Conservation (phyloP, 768 basidiomycete genomes). For the Glaciozyma antarctica region DNA sequence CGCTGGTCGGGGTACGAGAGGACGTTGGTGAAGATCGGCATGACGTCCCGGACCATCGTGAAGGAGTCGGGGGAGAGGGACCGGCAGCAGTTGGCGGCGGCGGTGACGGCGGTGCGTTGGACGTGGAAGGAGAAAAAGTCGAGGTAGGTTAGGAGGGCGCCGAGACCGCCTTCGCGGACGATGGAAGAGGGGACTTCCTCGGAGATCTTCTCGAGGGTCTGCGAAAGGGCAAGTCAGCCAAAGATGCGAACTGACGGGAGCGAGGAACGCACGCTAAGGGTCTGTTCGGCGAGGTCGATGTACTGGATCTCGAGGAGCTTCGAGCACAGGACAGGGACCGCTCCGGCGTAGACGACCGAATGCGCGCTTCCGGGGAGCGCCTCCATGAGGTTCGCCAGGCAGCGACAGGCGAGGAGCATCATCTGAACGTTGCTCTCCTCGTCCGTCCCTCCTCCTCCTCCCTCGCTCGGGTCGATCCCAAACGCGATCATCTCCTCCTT, state of each 20-base stretch:
- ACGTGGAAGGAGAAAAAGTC: conserved; percentile 99
- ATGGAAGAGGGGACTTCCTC: conserved; percentile 94
- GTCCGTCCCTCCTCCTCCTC: conserved; percentile 42
- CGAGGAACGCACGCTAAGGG: conserved; percentile 65
- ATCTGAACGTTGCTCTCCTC: conserved; percentile 54
- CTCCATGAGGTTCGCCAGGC: conserved; percentile 96
- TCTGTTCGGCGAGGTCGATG: conserved; percentile 97
- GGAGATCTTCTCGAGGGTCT: conserved; percentile 98
- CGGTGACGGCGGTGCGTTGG: conserved; percentile 90
- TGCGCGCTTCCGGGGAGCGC: conserved; percentile 97
- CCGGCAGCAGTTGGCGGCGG: conserved; percentile 92
- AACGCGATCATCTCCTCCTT: conserved; percentile 72
- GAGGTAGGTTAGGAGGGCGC: conserved; percentile 85
- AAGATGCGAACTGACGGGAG: not conserved
- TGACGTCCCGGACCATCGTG: conserved; percentile 70
- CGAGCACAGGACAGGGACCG: conserved; percentile 92
- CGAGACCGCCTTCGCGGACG: conserved; percentile 87
- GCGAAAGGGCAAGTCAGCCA: not conserved
- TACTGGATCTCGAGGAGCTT: conserved; percentile 95
- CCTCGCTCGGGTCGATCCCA: conserved; percentile 59
- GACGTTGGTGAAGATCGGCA: conserved; percentile 81
- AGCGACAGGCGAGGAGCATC: conserved; percentile 90
- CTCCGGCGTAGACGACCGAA: conserved; percentile 95
- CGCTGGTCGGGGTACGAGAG: conserved; percentile 86
- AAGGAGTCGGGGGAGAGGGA: conserved; percentile 84